Evolutionary conservation across 306 rosid genomes (phyloP), one percentile per base, ranked within the genome.

Genomic region (Astragalus glycyphyllos): DNA sequence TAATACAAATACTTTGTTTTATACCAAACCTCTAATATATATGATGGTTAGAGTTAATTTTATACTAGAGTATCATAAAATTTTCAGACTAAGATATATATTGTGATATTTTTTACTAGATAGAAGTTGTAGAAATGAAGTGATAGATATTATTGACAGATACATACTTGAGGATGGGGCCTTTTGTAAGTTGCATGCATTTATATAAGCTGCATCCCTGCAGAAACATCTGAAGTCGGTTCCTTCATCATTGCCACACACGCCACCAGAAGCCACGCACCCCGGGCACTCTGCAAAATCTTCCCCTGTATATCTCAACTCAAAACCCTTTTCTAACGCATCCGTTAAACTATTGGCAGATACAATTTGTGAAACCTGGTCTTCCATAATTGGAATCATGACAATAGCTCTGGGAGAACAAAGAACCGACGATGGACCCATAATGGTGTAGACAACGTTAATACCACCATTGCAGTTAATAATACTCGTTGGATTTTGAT

Each of bases 191-290:
- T 0, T 4, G 0, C 84, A 77, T 1, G 2, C 23, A 20, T 50
- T 5, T n/a, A n/a, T n/a, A n/a, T n/a, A n/a, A 80, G 7, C 1
- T 31, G 0, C 0, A n/a, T 83, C 69, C 1, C 0, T 1, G 72
- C 84, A 83, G 57, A 59, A 83, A 58, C 84, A 83, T 10, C 7
- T 17, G 59, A 83, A 83, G 42, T 0, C 6, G 5, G 3, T 10
- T 4, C 8, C 6, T 10, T 31, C 53, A 14, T 59, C 10, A 7
- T n/a, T 29, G 0, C 80, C 80, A 12, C 84, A 80, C 20, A 0
- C 44, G 0, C 82, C 84, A 42, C 56, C 56, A 16, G 82, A 49
- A 2, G 0, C 1, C 37, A 4, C 0, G 35, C 87, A 83, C 3
- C 0, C 9, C 7, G 0, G 0, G n/a, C 84, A 83, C 5, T 42